phyloP scores from a whole-genome alignment of 306 rosid species.

The Rubus idaeus region DNA sequence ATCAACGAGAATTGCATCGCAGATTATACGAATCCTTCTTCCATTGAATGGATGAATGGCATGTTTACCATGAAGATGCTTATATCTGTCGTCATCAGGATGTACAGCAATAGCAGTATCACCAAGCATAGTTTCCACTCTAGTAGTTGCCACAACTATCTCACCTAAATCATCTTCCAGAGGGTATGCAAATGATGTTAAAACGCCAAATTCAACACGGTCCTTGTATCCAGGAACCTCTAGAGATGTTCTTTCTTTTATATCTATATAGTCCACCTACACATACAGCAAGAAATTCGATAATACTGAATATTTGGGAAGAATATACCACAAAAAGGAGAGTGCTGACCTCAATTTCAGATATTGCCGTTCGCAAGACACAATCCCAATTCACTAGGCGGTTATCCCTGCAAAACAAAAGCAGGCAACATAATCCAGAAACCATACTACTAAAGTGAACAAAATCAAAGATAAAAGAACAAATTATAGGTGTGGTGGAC shows the following conservation, averaged over 20 bases:
- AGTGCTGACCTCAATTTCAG: conserved; percentile 82
- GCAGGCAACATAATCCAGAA: not conserved
- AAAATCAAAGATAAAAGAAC: conserved; percentile 10
- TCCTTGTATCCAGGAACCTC: conserved; percentile 82
- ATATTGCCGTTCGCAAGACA: conserved; percentile 83
- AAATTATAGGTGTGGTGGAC: not conserved
- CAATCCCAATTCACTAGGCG: conserved; percentile 98
- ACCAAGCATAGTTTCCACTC: conserved; percentile 97
- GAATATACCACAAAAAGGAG: conserved; percentile 8
- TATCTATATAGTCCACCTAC: conserved; percentile 87
- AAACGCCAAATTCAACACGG: conserved; percentile 82
- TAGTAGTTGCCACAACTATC: conserved; percentile 89
- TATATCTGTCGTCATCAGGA: conserved; percentile 72
- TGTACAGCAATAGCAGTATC: conserved; percentile 94
- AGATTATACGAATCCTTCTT: conserved; percentile 72
- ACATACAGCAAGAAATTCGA: conserved; percentile 25
- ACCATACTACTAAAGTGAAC: not conserved
- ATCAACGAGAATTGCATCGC: conserved; percentile 90
- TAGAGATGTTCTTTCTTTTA: conserved; percentile 65
- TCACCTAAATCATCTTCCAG: conserved; percentile 81
- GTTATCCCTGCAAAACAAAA: conserved; percentile 58
- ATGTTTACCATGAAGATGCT: conserved; percentile 75
- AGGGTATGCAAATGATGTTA: conserved; percentile 86
- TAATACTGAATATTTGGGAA: conserved; percentile 11
- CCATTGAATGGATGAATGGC: conserved; percentile 91